Conservation (phyloP, 2,329 filamentous ascomycete species). For the Pseudofabraea citricarpa region DNA sequence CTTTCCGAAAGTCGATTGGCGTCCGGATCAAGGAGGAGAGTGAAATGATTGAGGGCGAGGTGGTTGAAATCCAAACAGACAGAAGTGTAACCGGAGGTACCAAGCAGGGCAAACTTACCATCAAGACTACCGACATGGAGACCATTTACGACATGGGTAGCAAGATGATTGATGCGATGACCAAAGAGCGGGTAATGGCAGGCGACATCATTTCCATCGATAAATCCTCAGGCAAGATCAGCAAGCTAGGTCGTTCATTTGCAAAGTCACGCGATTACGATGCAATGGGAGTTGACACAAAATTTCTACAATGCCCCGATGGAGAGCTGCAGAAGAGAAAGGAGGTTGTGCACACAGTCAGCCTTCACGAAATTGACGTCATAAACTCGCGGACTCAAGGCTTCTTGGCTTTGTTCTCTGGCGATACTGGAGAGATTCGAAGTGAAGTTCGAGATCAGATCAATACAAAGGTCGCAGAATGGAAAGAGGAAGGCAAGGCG, state of each 20-base stretch:
- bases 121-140: slow-evolving; percentile 99
- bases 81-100: slow-evolving; percentile 92
- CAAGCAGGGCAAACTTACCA: slow-evolving; percentile 98
- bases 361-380: slow-evolving; percentile 96
- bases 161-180: slow-evolving; percentile 99
- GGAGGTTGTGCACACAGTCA: slow-evolving; percentile 95
- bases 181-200: slow-evolving; percentile 97
- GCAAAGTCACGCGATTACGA: slow-evolving; percentile 96
- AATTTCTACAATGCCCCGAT: slow-evolving; percentile 96
- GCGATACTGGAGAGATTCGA: slow-evolving; percentile 95
- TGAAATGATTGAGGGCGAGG: slow-evolving; percentile 98
- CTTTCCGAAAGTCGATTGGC: slow-evolving; percentile 97
- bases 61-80: slow-evolving; percentile 98
- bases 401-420: slow-evolving; percentile 94
- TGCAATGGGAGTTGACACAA: slow-evolving; percentile 97
- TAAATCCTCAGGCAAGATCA: slow-evolving; percentile 97
- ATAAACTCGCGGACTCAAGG: slow-evolving; percentile 99
- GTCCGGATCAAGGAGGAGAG: slow-evolving; percentile 98
- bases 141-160: slow-evolving; percentile 99
- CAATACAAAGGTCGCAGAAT: slow-evolving; percentile 97
- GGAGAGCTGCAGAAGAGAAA: slow-evolving; percentile 96
- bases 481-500: slow-evolving; percentile 99
- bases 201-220: slow-evolving; percentile 98
- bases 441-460: slow-evolving; percentile 98
- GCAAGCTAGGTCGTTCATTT: slow-evolving; percentile 91